These are phyloP conservation scores for Thielaviopsis musarum DNA, from an alignment of 2,329 filamentous ascomycete genomes.

Conservation along the genomic window DNA sequence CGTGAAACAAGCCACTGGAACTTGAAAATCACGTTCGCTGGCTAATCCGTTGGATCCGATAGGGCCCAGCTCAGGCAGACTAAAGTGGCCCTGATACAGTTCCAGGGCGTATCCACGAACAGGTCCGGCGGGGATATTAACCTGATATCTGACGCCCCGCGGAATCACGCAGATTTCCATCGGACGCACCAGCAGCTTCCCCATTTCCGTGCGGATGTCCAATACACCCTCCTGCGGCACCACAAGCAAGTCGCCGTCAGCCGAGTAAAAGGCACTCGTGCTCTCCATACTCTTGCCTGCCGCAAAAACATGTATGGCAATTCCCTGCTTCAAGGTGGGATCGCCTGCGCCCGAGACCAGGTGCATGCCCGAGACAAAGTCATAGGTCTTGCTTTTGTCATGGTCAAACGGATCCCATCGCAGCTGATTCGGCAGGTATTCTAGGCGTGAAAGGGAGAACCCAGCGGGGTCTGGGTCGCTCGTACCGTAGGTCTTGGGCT, in stretches of 20 bases:
- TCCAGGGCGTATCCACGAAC: conserved; percentile 55
- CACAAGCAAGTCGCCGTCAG: conserved; percentile 60
- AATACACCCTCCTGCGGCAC: conserved; percentile 53
- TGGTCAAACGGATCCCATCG: conserved; percentile 65
- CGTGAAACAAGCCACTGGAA: conserved; percentile 47
- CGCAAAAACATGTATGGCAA: conserved; percentile 62
- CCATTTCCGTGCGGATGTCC: conserved; percentile 58
- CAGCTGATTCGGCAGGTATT: conserved; percentile 66
- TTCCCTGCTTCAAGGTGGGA: conserved; percentile 53
- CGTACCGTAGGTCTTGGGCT: conserved; percentile 21
- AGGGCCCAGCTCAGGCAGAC: conserved; percentile 49
- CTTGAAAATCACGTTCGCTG: conserved; percentile 55
- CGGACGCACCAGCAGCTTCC: conserved; percentile 49
- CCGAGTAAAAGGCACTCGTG: conserved; percentile 59
- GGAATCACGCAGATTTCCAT: conserved; percentile 59
- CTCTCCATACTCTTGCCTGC: conserved; percentile 55
- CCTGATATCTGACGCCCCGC: conserved; percentile 50
- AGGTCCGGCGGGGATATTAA: conserved; percentile 39
- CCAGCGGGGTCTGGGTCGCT: conserved; percentile 13
- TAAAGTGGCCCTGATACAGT: conserved; percentile 50
- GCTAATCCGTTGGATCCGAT: conserved; percentile 53
- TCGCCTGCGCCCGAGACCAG: conserved; percentile 63
- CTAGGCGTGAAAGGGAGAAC: conserved; percentile 29
- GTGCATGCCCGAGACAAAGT: conserved; percentile 39
- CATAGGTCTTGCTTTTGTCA: conserved; percentile 31